Evolutionary conservation across 495 filamentous ascomycete genomes (phyloP), one percentile per base, ranked within the genome.

Genomic region (Evansstolkia leycettana): DNA sequence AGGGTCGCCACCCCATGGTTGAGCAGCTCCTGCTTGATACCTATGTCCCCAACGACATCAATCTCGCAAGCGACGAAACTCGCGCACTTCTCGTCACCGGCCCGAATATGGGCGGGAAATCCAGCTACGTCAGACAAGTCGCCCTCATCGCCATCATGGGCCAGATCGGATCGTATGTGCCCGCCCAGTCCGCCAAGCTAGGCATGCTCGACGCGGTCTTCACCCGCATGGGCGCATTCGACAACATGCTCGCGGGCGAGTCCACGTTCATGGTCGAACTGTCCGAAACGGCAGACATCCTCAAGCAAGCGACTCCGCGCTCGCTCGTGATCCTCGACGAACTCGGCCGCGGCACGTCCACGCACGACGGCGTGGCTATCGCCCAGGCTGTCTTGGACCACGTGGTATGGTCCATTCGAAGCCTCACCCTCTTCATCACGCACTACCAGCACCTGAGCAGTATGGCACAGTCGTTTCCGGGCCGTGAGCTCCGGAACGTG

Each of bases 91-190:
- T 96, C 26, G 77, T 96, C 37, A 96, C 92, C 3, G 92, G 92
- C 4, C 90, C 92, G 10, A 98, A 98, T 67, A 96, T 96, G 89
- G 92, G 92, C 47, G 90, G 90, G 17, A 99, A 99, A 52, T 90
- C 83, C 29, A 83, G 76, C 50, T 99, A 93, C 59, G 88, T 96
- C 2, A 82, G 90, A 33, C 82, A 87, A 45, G 77, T 90, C 18
- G 90, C 90, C 0, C 76, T 99, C 0, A 82, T 96, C 36, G 74
- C 80, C 12, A 86, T 99, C 39, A 87, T 99, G 69, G 88, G 81
- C 2, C 90, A 99, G 46, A 81, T 94, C 44, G 90, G 90, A 27
- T 89, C 81, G 6, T 99, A 90, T 54, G 87, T 99, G 2, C 90
- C 90, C 10, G 88, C 88, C 17, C 55, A 62, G 12, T 72, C 75